Evolutionary conservation across 192 early-diverging fungal genomes (phyloP).

Genomic region (Linnemannia elongata): DNA sequence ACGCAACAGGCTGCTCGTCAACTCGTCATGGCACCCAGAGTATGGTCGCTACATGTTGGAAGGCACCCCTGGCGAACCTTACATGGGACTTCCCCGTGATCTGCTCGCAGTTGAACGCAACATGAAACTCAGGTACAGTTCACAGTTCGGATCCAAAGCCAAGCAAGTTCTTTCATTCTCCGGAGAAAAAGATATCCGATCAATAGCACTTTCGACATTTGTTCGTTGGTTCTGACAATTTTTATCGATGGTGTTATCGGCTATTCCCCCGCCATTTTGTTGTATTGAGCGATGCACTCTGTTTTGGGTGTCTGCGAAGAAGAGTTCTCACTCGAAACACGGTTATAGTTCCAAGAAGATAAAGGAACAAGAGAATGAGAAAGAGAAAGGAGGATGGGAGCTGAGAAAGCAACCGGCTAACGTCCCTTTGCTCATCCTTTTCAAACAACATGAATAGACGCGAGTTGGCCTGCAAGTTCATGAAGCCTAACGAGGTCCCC

Average conservation of each 20-base stretch:
- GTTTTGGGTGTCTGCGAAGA: conserved; percentile 9
- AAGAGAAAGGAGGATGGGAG: too few species aligned
- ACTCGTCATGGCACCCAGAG: conserved; percentile 95
- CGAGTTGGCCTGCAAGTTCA: conserved; percentile 69
- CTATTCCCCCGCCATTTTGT: neutral
- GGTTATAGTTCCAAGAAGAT: too few species aligned
- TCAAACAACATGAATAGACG: conserved; percentile 65
- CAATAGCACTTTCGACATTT: neutral
- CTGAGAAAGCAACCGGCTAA: too few species aligned
- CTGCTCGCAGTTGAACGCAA: conserved; percentile 88
- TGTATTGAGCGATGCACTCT: neutral
- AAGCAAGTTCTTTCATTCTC: conserved; percentile 25
- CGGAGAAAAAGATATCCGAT: neutral
- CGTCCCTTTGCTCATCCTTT: neutral
- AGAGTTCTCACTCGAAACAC: neutral
- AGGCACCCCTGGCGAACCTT: conserved; percentile 93
- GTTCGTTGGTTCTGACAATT: neutral
- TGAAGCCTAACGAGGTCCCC: conserved; percentile 81
- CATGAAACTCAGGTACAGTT: conserved; percentile 73
- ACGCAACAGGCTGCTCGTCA: conserved; percentile 58
- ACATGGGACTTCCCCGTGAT: conserved; percentile 86
- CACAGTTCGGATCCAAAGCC: neutral
- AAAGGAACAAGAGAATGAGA: too few species aligned
- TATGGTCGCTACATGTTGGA: conserved; percentile 98
- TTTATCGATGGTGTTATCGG: neutral